Conservation (phyloP, 176 grass and related monocot genomes). For the Avena eriantha region DNA sequence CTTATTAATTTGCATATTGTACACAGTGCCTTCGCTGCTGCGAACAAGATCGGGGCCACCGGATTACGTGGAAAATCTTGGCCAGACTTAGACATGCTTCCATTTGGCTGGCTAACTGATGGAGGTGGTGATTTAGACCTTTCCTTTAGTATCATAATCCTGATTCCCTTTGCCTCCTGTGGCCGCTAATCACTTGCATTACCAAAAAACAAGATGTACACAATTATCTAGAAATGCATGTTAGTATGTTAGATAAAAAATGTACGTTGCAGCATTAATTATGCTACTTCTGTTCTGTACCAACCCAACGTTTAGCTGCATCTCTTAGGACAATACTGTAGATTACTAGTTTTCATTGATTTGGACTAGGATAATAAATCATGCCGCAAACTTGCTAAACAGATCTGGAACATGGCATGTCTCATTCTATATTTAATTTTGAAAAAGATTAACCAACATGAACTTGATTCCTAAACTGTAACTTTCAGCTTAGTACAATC, state of each 20-base stretch:
- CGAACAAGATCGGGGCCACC: conserved; percentile 69
- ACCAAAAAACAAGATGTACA: not conserved
- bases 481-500: conserved; percentile 28
- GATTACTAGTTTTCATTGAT: conserved; percentile 23
- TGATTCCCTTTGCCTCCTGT: conserved; percentile 5
- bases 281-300: not conserved
- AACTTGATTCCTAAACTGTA: conserved; percentile 4
- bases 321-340: not conserved
- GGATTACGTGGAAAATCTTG: conserved; percentile 85
- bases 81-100: conserved; percentile 97
- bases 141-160: conserved; percentile 2
- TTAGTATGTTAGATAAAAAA: conserved; percentile 9
- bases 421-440: conserved; percentile 1
- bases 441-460: conserved; percentile 1
- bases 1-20: conserved; percentile 35
- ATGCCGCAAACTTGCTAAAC: conserved; percentile 1
- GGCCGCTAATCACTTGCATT: not conserved
- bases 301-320: conserved; percentile 7
- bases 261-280: conserved; percentile 6
- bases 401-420: conserved; percentile 18
- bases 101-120: conserved; percentile 90
- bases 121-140: conserved; percentile 49
- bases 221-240: not conserved
- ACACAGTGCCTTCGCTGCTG: conserved; percentile 70
- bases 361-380: not conserved